phyloP scores from a whole-genome alignment of 1,284 basidiomycete genomes.

The Wolfiporia cocos region DNA sequence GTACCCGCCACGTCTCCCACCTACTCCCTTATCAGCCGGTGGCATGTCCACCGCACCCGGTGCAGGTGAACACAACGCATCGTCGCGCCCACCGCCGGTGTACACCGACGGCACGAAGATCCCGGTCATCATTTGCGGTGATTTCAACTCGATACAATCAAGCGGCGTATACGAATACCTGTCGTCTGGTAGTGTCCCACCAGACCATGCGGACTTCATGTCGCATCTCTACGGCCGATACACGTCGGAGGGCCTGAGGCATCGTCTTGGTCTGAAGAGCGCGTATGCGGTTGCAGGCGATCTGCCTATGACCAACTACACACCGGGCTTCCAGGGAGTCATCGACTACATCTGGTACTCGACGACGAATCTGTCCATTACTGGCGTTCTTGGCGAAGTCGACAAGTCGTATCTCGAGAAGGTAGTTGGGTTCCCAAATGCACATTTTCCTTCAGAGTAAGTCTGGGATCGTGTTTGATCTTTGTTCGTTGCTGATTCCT shows the following conservation, averaged over 20 bases:
- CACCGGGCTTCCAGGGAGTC: slow-evolving; percentile 77
- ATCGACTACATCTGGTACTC: slow-evolving; percentile 97
- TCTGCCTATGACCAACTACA: slow-evolving; percentile 86
- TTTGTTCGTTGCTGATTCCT: slow-evolving; percentile 14
- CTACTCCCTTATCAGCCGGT: slow-evolving; percentile 28
- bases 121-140: slow-evolving; percentile 87
- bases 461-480: slow-evolving; percentile 30
- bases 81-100: slow-evolving; percentile 49
- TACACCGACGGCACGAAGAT: slow-evolving; percentile 87
- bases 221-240: slow-evolving; percentile 88
- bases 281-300: slow-evolving; percentile 71
- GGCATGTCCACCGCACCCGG: slow-evolving; percentile 15
- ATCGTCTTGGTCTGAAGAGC: slow-evolving; percentile 79
- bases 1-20: slow-evolving; percentile 69
- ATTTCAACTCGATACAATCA: slow-evolving; percentile 88
- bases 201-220: slow-evolving; percentile 91
- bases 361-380: slow-evolving; percentile 73
- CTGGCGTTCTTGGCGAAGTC: slow-evolving; percentile 84
- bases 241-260: slow-evolving; percentile 85
- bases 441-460: slow-evolving; percentile 93
- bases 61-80: slow-evolving; percentile 28
- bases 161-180: slow-evolving; percentile 95
- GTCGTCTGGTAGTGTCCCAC: slow-evolving; percentile 62
- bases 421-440: slow-evolving; percentile 95
- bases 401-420: slow-evolving; percentile 85